Evolutionary conservation across 305 asterid genomes (phyloP).

Genomic region (Ruellia speciosa): DNA sequence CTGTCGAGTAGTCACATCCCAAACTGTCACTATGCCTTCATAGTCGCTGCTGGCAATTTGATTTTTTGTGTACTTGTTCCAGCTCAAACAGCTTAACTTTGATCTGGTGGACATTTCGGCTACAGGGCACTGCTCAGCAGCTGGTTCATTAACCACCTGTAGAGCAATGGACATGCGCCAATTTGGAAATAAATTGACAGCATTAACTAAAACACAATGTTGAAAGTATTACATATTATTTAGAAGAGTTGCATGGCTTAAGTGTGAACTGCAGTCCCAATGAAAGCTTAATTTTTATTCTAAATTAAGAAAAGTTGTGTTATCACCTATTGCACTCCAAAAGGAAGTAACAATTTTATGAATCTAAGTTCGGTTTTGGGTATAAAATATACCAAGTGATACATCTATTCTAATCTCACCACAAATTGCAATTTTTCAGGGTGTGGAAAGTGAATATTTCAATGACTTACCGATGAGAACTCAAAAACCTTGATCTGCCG

Average conservation of each 20-base stretch:
- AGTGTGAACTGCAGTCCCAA: too few species aligned
- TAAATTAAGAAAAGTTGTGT: too few species aligned
- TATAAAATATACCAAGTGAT: too few species aligned
- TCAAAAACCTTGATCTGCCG: conserved; percentile 81
- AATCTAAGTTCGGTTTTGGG: too few species aligned
- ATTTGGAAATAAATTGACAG: conserved; percentile 11
- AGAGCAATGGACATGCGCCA: conserved; percentile 19
- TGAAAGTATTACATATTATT: too few species aligned
- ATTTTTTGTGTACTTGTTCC: conserved; percentile 70
- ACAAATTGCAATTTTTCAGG: too few species aligned
- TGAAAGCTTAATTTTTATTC: too few species aligned
- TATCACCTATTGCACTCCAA: too few species aligned
- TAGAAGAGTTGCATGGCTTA: too few species aligned
- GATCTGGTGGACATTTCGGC: conserved; percentile 82
- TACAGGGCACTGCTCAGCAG: conserved; percentile 61
- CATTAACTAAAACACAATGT: too few species aligned
- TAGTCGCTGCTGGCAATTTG: conserved; percentile 87
- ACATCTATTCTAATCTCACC: background rate
- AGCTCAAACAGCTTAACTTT: conserved; percentile 87
- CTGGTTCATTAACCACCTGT: conserved; percentile 78
- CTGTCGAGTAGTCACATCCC: conserved; percentile 95
- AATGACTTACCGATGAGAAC: conserved; percentile 57
- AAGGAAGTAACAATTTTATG: too few species aligned
- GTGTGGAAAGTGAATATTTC: background rate
- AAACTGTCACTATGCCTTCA: conserved; percentile 87